These are phyloP conservation scores for Rhizopus microsporus DNA, from an alignment of 371 early-diverging fungal species.

Conservation along the genomic window DNA sequence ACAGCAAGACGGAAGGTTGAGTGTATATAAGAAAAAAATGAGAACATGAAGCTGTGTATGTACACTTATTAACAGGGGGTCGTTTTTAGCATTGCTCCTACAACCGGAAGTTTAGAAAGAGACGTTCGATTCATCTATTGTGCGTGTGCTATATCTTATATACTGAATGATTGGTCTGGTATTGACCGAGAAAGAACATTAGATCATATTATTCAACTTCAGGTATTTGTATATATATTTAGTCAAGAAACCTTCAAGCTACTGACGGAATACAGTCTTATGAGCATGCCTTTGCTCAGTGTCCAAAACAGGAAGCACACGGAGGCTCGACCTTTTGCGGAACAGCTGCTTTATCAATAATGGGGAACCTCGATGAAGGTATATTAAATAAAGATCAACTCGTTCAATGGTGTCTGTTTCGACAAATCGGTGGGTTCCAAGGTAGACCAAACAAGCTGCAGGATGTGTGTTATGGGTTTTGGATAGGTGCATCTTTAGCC, in stretches of 20 bases:
- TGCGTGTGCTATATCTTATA: conserved; percentile 81
- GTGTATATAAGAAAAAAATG: background rate
- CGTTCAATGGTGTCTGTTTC: conserved; percentile 78
- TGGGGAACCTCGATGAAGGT: conserved; percentile 64
- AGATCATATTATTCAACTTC: conserved; percentile 66
- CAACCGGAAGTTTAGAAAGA: conserved; percentile 64
- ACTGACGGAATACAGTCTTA: conserved; percentile 48
- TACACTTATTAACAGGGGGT: background rate
- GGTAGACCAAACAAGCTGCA: conserved; percentile 89
- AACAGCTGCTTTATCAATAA: conserved; percentile 78
- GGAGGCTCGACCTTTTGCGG: conserved; percentile 94
- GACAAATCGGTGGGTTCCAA: conserved; percentile 87
- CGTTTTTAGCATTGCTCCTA: conserved; percentile 64
- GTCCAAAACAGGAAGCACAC: conserved; percentile 84
- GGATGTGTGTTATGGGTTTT: conserved; percentile 99
- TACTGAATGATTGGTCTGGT: conserved; percentile 89
- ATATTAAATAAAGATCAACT: conserved; percentile 59
- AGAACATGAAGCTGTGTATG: no score
- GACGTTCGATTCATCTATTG: conserved; percentile 93
- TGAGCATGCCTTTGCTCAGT: conserved; percentile 84
- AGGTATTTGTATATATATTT: conserved; percentile 35
- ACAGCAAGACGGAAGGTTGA: conserved; percentile 74
- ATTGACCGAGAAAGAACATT: conserved; percentile 66
- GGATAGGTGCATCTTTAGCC: conserved; percentile 90
- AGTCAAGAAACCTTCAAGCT: no score